Evolutionary conservation across 495 filamentous ascomycete species (phyloP).

Genomic region (Trichocladium antarcticum): DNA sequence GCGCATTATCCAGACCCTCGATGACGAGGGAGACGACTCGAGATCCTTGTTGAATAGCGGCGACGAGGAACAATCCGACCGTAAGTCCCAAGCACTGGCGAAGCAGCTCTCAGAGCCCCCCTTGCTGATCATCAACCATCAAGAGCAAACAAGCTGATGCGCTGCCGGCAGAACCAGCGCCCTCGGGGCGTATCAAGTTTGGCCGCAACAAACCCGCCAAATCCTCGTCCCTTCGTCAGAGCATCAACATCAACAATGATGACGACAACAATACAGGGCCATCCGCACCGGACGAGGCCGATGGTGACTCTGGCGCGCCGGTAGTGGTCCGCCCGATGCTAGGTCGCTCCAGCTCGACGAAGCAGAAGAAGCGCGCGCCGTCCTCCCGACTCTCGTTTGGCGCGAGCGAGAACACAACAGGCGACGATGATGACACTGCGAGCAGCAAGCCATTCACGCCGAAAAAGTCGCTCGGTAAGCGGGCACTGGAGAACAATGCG

Average conservation of each 20-base stretch:
- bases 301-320: conserved; percentile 29
- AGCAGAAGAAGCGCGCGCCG: conserved; percentile 51
- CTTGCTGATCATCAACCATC: conserved; percentile 22
- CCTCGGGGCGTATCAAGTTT: conserved; percentile 34
- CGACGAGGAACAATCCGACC: conserved; percentile 25
- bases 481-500: conserved; percentile 62
- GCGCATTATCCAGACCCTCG: conserved; percentile 59
- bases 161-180: conserved; percentile 22
- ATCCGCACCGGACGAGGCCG: conserved; percentile 25
- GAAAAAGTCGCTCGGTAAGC: conserved; percentile 61
- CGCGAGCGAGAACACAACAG: conserved; percentile 46
- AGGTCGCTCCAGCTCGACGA: conserved; percentile 30
- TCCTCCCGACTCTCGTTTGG: conserved; percentile 68
- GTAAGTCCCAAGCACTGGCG: conserved; percentile 19
- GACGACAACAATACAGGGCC: conserved; percentile 14
- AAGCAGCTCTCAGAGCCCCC: conserved; percentile 8
- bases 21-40: conserved; percentile 38
- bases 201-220: conserved; percentile 37
- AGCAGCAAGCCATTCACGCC: conserved; percentile 33
- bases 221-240: conserved; percentile 41
- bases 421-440: conserved; percentile 32
- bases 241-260: conserved; percentile 35
- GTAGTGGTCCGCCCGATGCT: conserved; percentile 30
- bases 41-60: conserved; percentile 18
- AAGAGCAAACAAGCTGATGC: conserved; percentile 31